Conservation (phyloP, 116 monocot genomes). For the Dioscorea cayenensis region DNA sequence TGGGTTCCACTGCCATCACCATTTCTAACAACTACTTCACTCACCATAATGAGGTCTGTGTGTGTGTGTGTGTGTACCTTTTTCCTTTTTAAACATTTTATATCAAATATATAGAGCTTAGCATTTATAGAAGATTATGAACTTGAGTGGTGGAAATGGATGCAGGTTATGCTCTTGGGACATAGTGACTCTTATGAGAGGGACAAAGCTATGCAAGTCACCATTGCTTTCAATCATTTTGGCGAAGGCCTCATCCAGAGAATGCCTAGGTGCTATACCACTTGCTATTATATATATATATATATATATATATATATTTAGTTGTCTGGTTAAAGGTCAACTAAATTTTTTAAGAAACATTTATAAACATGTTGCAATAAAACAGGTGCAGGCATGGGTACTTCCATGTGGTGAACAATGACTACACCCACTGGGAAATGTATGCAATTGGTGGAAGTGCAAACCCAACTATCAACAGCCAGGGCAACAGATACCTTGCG, state of each 20-base stretch:
- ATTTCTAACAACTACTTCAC: slow-evolving; percentile 28
- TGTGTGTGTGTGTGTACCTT: neutral
- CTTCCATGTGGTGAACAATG: slow-evolving; percentile 8
- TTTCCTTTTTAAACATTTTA: neutral
- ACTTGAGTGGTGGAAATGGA: no score
- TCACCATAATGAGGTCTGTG: slow-evolving; percentile 22
- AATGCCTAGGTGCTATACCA: neutral
- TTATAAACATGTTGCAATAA: neutral
- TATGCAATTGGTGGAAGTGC: slow-evolving; percentile 7
- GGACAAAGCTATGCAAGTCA: slow-evolving; percentile 26
- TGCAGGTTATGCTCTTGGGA: slow-evolving; percentile 31
- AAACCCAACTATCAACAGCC: slow-evolving; percentile 6
- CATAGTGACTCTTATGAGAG: slow-evolving; percentile 31
- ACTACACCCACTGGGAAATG: slow-evolving; percentile 9
- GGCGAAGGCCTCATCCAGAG: slow-evolving; percentile 2
- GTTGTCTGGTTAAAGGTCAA: no score
- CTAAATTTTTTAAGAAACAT: no score
- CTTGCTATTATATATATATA: neutral
- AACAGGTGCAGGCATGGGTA: slow-evolving; percentile 7
- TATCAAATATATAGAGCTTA: no score
- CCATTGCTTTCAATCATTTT: neutral
- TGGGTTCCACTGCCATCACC: slow-evolving; percentile 30
- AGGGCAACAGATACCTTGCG: slow-evolving; percentile 9
- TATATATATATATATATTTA: neutral
- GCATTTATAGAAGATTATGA: no score